phyloP scores from a whole-genome alignment of 305 asterid genomes.

The Fraxinus nigra region DNA sequence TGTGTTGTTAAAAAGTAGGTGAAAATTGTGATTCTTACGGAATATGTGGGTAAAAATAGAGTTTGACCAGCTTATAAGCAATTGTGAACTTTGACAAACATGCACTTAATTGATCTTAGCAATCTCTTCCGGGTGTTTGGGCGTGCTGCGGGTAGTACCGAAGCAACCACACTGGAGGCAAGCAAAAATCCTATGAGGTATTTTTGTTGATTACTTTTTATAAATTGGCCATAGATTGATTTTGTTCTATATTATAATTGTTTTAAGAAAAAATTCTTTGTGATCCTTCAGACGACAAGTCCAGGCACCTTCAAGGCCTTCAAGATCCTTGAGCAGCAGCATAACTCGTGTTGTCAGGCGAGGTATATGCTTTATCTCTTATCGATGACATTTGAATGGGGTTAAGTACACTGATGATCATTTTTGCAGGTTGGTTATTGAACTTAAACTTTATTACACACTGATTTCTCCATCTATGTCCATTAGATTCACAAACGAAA shows the following conservation, averaged over 20 bases:
- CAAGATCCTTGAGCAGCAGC: slow-evolving; percentile 86
- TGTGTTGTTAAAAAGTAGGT: background rate
- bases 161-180: slow-evolving; percentile 88
- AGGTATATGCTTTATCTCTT: slow-evolving; percentile 42
- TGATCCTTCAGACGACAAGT: slow-evolving; percentile 64
- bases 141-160: slow-evolving; percentile 71
- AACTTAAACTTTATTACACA: background rate
- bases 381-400: background rate
- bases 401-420: background rate
- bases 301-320: slow-evolving; percentile 80
- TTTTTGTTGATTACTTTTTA: slow-evolving; percentile 14
- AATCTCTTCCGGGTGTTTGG: slow-evolving; percentile 95
- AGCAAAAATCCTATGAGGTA: slow-evolving; percentile 99
- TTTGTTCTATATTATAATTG: background rate
- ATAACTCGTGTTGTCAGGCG: slow-evolving; percentile 82
- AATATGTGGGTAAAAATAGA: background rate
- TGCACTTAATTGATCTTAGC: slow-evolving; percentile 43
- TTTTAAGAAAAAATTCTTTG: slow-evolving; percentile 17
- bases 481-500: background rate
- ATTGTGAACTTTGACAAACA: background rate
- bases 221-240: slow-evolving; percentile 1
- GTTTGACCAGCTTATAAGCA: background rate
- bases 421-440: background rate
- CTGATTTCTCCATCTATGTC: background rate
- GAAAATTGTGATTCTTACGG: background rate